phyloP scores from a whole-genome alignment of 352 stramenopile genomes.

The Phytopythium litorale region DNA sequence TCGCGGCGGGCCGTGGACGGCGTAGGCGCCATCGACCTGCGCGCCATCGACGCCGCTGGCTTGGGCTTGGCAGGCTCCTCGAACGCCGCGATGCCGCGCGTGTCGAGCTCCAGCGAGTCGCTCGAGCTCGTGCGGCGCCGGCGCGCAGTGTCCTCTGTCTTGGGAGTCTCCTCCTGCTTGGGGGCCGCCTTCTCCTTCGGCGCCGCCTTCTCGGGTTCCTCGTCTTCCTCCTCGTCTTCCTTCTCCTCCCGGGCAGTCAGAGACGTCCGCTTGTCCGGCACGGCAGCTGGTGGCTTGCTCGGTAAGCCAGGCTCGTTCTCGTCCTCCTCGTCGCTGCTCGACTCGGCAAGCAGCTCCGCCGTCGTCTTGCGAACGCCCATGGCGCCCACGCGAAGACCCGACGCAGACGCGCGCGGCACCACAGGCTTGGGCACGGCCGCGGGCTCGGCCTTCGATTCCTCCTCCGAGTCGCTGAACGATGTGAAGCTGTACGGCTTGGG shows the following conservation, averaged over 20 bases:
- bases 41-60: constrained; percentile 20
- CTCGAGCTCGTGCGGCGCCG: constrained; percentile 62
- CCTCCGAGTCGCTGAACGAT: constrained; percentile 84
- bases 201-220: not conserved
- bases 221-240: constrained; percentile 15
- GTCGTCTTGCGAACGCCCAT: constrained; percentile 69
- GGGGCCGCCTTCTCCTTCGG: constrained; percentile 12
- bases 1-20: constrained; percentile 68
- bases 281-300: constrained; percentile 44
- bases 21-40: constrained; percentile 31
- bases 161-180: constrained; percentile 23
- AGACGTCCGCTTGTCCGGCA: constrained; percentile 13
- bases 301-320: constrained; percentile 44
- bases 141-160: constrained; percentile 38
- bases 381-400: constrained; percentile 47
- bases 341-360: constrained; percentile 66
- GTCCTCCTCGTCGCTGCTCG: constrained; percentile 73
- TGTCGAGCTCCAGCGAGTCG: constrained; percentile 81
- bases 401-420: constrained; percentile 27
- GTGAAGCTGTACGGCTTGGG: constrained; percentile 79
- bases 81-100: constrained; percentile 65
- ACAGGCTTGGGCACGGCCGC: constrained; percentile 44
- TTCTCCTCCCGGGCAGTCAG: constrained; percentile 12
- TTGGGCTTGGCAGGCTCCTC: constrained; percentile 48
- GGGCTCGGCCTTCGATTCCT: constrained; percentile 70